Evolutionary conservation across 169 alveolate species (phyloP).

Genomic region (Plasmodium gaboni): DNA sequence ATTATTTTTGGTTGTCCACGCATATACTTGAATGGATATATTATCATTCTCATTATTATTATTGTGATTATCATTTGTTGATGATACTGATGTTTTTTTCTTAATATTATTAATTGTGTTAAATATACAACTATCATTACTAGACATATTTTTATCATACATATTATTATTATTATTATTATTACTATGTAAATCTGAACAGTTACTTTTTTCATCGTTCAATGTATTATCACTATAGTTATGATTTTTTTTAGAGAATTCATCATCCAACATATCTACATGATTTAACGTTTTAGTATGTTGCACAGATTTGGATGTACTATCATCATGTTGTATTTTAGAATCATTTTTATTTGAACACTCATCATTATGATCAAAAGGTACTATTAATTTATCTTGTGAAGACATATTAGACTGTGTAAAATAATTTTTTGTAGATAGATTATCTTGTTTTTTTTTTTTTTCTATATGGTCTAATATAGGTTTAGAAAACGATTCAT

Average conservation of each 20-base stretch:
- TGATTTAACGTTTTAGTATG: background rate
- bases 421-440: too few species aligned
- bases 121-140: too few species aligned
- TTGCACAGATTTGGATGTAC: background rate
- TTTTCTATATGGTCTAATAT: background rate
- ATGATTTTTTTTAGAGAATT: background rate
- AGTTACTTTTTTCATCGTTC: conserved; percentile 7
- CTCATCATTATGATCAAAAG: background rate
- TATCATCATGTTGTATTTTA: background rate
- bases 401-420: background rate
- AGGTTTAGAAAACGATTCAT: background rate
- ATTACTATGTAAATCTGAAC: background rate
- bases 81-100: background rate
- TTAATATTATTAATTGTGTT: too few species aligned
- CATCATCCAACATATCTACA: background rate
- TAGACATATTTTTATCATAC: too few species aligned
- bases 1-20: conserved; percentile 84
- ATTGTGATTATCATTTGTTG: background rate
- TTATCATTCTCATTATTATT: background rate
- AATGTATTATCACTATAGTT: background rate
- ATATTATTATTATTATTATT: background rate
- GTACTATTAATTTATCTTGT: background rate
- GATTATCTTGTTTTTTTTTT: too few species aligned
- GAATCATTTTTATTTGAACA: background rate
- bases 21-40: conserved; percentile 78